Percentiles rank a stretch among this genome's conserved stretches.
Evolutionary conservation across 2,329 filamentous ascomycete genomes (phyloP).

Genomic region (Thielaviopsis punctulata): DNA sequence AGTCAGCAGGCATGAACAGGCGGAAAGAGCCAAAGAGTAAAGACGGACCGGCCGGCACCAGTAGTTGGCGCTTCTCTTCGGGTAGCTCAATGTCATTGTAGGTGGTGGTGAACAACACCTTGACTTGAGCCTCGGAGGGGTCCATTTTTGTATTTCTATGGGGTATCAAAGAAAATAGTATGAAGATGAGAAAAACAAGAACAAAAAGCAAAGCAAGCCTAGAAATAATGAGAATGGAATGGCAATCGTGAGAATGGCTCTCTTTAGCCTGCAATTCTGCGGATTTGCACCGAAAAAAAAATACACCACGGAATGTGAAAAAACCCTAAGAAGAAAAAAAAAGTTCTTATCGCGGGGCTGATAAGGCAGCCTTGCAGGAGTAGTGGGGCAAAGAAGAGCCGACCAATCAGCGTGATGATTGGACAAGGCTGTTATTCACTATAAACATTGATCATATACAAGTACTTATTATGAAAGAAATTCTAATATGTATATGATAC

Average conservation of each 20-base stretch:
- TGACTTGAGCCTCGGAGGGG: slow-evolving; percentile 35
- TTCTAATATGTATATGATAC: background rate
- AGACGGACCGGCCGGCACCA: slow-evolving; percentile 40
- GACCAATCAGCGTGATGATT: background rate
- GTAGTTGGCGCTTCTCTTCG: slow-evolving; percentile 42
- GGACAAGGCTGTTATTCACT: background rate
- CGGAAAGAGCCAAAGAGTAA: background rate
- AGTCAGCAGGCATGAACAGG: background rate
- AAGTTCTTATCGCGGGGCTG: slow-evolving; percentile 8
- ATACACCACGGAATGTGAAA: background rate
- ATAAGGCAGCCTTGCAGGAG: slow-evolving; percentile 10
- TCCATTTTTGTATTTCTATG: slow-evolving; percentile 19
- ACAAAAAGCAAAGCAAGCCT: background rate
- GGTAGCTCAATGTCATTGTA: slow-evolving; percentile 45
- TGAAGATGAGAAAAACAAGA: background rate
- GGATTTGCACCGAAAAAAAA: background rate
- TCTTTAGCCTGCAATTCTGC: background rate
- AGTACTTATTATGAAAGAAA: background rate
- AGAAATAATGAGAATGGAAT: background rate
- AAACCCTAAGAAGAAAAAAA: slow-evolving; percentile 5
- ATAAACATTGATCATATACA: background rate
- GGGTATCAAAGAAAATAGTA: background rate
- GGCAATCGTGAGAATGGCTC: background rate
- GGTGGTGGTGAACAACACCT: slow-evolving; percentile 50
- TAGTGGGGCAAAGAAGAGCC: background rate